Evolutionary conservation across 345 rosid genomes (phyloP).

Genomic region (Physaria fendleri): DNA sequence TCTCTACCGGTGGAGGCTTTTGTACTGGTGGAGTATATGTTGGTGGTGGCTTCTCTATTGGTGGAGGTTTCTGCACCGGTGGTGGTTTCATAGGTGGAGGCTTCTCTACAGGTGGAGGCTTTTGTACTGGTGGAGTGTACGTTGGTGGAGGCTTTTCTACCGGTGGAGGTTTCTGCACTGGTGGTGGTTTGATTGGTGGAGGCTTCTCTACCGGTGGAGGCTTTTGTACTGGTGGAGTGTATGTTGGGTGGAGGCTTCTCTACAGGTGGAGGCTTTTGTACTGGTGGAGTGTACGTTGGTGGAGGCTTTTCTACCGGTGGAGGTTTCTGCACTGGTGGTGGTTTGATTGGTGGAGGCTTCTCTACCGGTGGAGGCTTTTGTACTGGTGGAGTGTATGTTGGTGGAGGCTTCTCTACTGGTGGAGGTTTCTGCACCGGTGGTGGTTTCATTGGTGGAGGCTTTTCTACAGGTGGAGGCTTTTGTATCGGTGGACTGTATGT

Average conservation of each 20-base stretch:
- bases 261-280: neutral
- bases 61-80: neutral
- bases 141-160: slow-evolving; percentile 1
- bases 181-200: neutral
- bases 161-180: neutral
- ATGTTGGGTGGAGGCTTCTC: slow-evolving; percentile 9
- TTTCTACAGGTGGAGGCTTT: slow-evolving; percentile 1
- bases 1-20: neutral
- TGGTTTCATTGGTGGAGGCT: slow-evolving; percentile 9
- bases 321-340: neutral
- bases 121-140: neutral
- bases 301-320: neutral
- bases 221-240: neutral
- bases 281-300: slow-evolving; percentile 4
- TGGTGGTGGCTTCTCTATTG: too few species aligned
- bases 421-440: slow-evolving; percentile 2
- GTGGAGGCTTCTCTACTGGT: slow-evolving; percentile 2
- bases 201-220: neutral
- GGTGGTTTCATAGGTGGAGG: neutral
- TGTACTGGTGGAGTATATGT: neutral
- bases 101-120: neutral
- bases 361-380: neutral
- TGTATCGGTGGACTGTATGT: slow-evolving; percentile 11
- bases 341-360: neutral
- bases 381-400: neutral